Base-by-base conservation (phyloP, 2,329 filamentous ascomycete genomes). In the Monosporascus sp. region DNA sequence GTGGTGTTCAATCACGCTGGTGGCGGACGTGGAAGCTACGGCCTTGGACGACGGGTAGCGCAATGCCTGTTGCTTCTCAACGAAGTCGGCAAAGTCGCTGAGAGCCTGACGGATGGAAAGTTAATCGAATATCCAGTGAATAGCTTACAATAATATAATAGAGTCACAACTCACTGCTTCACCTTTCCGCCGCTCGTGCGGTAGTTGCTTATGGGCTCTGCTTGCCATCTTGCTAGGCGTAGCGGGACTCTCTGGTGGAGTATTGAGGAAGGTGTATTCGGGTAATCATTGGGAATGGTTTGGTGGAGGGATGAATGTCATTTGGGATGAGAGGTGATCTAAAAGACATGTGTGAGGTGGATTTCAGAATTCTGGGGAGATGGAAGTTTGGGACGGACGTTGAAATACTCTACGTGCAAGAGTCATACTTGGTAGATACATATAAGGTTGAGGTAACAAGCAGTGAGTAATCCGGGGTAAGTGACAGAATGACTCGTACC, bases 51-150 rank as follows among this genome's bases (percentile, higher is more conserved):
- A 68, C 2, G 82, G 81, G 62, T 84, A 86, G 53, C 88, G 86
- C 49, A 86, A 73, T 16, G 86, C 85, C 71, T 97, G 94, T 70
- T 97, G 92, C 69, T 91, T 88, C 71, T 97, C 91, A 60, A 97
- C 94, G 66, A 97, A 97, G 66, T 99, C 94, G 71, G 92, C 91
- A 69, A 99, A 99, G 64, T 97, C 94, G 76, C 89, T 94, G 52
- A 99, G 81, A 14, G 93, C 92, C 80, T 82, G 14, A 49, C 0
- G 48, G 22, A 40, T 9, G 43, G 36, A 31, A n/a, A 49, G 50
- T 59, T 37, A 49, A 48, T 31, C 37, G 43, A 37, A 26, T 45
- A 40, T 37, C 37, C 20, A 26, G 53, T 43, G 50, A 47, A 19
- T 31, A 16, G 19, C 22, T 9, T 9, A 36, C 27, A 17, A 49